Evolutionary conservation across 2,329 filamentous ascomycete genomes (phyloP).

Genomic region (Colletotrichum australisinense): DNA sequence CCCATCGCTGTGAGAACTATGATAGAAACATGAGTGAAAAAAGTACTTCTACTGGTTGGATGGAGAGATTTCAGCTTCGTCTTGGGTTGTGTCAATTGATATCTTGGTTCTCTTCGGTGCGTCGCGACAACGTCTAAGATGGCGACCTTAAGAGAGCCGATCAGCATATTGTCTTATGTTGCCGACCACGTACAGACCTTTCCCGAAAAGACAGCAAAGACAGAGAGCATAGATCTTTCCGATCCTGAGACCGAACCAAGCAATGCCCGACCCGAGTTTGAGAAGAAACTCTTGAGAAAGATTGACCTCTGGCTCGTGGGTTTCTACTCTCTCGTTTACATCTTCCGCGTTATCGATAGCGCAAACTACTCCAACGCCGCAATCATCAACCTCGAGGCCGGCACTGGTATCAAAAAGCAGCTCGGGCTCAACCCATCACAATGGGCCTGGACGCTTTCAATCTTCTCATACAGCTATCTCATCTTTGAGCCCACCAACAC

Average conservation of each 20-base stretch:
- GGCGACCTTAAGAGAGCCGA: background rate
- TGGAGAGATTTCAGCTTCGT: too few relatives aligned
- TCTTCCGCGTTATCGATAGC: background rate
- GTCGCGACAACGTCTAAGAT: background rate
- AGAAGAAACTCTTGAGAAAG: background rate
- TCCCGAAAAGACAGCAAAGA: background rate
- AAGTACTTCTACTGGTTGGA: too few relatives aligned
- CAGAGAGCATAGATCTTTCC: background rate
- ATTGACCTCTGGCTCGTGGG: background rate
- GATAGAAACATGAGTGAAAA: too few relatives aligned
- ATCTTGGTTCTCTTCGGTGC: background rate
- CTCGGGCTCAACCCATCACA: background rate
- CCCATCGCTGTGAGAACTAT: background rate
- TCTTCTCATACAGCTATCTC: background rate
- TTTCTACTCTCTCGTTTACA: background rate
- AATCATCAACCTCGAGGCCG: background rate
- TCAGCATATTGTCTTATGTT: background rate
- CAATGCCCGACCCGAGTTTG: background rate
- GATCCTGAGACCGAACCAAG: background rate
- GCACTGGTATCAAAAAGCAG: background rate
- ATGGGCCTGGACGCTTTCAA: background rate
- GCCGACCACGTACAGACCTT: background rate
- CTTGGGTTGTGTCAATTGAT: fast-evolving
- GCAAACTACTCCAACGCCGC: background rate
- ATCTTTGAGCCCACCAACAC: background rate